phyloP scores from a whole-genome alignment of 1,284 basidiomycete genomes.

The Tremellales sp. region DNA sequence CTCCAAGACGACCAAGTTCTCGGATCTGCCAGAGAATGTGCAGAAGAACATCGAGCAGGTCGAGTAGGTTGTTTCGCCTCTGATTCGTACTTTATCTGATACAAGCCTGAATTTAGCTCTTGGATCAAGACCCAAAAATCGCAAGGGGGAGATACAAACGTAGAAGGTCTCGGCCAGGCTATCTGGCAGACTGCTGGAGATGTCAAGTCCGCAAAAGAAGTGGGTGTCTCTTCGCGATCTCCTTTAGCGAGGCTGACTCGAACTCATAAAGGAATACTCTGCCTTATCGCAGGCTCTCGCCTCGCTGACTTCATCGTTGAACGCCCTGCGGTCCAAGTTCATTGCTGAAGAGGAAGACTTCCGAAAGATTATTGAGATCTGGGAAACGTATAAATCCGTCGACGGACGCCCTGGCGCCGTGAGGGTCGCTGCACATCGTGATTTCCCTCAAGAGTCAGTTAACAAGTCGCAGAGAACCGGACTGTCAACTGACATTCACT shows the following conservation, averaged over 20 bases:
- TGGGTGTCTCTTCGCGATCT: conserved; percentile 9
- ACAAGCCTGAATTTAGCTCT: conserved; percentile 13
- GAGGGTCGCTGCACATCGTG: conserved; percentile 33
- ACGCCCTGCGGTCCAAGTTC: conserved; percentile 28
- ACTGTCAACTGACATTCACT: neutral
- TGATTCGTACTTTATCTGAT: neutral
- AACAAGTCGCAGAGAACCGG: neutral
- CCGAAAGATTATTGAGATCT: conserved; percentile 37
- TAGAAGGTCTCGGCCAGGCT: conserved; percentile 32
- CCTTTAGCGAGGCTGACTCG: neutral
- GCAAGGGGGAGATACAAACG: conserved; percentile 27
- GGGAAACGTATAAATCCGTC: conserved; percentile 35
- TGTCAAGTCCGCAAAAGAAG: conserved; percentile 38
- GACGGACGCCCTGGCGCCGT: conserved; percentile 33
- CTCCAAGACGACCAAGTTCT: conserved; percentile 38
- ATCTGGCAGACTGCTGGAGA: conserved; percentile 41
- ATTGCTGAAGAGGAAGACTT: conserved; percentile 33
- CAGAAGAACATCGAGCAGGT: conserved; percentile 42
- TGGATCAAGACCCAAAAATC: conserved; percentile 39
- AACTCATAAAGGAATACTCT: conserved; percentile 26
- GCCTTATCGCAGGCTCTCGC: conserved; percentile 34
- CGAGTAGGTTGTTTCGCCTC: conserved; percentile 28
- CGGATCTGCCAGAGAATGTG: conserved; percentile 34
- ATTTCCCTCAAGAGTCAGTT: conserved; percentile 41
- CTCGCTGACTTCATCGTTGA: conserved; percentile 24